Percentiles rank a stretch among this genome's conserved stretches.
These are phyloP conservation scores for Hydnum rufescens DNA, from an alignment of 768 basidiomycete genomes.

Conservation along the genomic window DNA sequence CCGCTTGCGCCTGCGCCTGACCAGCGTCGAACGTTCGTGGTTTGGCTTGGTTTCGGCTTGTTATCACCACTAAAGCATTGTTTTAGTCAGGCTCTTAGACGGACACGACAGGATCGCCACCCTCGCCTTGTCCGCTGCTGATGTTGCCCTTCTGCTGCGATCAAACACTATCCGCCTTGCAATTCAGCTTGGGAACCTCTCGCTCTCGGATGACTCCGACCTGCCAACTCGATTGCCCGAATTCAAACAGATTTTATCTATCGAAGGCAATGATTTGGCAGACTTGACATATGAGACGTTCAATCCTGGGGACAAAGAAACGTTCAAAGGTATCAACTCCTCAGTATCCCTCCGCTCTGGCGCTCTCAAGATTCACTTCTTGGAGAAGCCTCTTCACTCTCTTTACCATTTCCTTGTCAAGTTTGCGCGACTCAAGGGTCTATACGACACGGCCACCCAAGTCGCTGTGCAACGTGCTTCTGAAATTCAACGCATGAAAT, in stretches of 20 bases:
- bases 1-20: constrained; percentile 62
- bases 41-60: neutral
- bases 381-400: constrained; percentile 78
- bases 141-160: constrained; percentile 57
- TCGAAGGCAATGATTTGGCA: constrained; percentile 85
- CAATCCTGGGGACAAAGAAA: constrained; percentile 49
- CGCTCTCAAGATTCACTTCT: constrained; percentile 73
- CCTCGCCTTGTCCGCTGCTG: constrained; percentile 73
- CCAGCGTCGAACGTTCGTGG: constrained; percentile 53
- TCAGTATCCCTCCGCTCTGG: constrained; percentile 66
- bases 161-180: constrained; percentile 56
- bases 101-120: constrained; percentile 56
- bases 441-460: constrained; percentile 87
- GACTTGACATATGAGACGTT: constrained; percentile 88
- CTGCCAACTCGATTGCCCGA: constrained; percentile 32
- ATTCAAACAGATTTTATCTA: constrained; percentile 76
- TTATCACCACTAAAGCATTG: constrained; percentile 1
- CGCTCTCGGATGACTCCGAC: constrained; percentile 53
- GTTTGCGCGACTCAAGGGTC: constrained; percentile 74
- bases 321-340: constrained; percentile 75
- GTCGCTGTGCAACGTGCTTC: constrained; percentile 82
- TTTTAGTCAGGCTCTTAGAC: constrained; percentile 60
- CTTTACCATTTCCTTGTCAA: constrained; percentile 68
- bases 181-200: constrained; percentile 66
- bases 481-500: constrained; percentile 89